Conservation (phyloP, 1,284 basidiomycete species). For the Schizophyllum amplum region DNA sequence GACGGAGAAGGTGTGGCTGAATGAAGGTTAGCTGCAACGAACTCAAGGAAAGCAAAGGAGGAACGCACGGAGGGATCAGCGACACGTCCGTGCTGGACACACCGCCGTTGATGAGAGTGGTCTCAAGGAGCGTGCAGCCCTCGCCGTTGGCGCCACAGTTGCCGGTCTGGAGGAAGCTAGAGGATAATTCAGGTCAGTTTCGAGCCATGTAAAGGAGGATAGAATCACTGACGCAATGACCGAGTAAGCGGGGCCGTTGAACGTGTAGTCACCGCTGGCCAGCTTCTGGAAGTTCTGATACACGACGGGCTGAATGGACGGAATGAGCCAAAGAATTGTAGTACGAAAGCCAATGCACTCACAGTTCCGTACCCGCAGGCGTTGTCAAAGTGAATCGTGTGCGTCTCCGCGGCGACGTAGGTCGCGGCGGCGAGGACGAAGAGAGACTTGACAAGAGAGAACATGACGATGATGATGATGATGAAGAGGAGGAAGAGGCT, state of each 20-base stretch:
- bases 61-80: slow-evolving; percentile 31
- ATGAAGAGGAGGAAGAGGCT: background rate
- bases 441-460: background rate
- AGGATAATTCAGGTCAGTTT: too few relatives aligned
- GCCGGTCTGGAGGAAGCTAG: slow-evolving; percentile 11
- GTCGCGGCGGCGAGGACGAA: background rate
- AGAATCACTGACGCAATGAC: slow-evolving; percentile 38
- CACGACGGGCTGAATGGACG: slow-evolving; percentile 16
- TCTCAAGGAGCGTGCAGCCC: slow-evolving; percentile 33
- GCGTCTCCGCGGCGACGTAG: background rate
- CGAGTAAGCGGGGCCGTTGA: slow-evolving; percentile 25
- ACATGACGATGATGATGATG: background rate
- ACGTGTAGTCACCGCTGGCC: slow-evolving; percentile 23
- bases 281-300: slow-evolving; percentile 17
- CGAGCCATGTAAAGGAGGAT: too few relatives aligned
- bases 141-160: slow-evolving; percentile 35
- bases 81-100: slow-evolving; percentile 38
- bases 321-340: background rate
- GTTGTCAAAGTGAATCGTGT: slow-evolving; percentile 7
- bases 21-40: background rate
- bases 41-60: background rate
- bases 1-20: slow-evolving; percentile 27
- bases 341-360: background rate
- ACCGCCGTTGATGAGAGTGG: slow-evolving; percentile 31
- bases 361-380: slow-evolving; percentile 21